Evolutionary conservation across 1,284 basidiomycete species (phyloP).

Genomic region (Fomitopsis schrenkii): DNA sequence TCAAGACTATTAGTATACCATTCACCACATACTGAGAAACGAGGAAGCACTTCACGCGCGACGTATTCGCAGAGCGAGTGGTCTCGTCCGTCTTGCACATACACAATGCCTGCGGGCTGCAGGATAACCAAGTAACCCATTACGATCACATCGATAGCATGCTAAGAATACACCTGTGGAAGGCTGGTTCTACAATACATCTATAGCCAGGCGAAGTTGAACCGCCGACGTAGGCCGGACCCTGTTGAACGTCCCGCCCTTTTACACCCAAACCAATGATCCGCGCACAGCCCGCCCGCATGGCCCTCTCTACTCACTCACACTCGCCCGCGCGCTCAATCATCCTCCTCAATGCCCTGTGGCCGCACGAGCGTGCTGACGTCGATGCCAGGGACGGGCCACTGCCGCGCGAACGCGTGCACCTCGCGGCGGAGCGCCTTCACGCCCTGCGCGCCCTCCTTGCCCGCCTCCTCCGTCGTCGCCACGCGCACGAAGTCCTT

Average conservation of each 20-base stretch:
- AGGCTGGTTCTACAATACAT: slow-evolving; percentile 7
- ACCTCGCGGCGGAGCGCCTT: slow-evolving; percentile 75
- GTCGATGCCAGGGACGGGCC: slow-evolving; percentile 93
- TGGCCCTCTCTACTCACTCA: neutral
- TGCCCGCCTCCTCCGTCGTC: slow-evolving; percentile 64
- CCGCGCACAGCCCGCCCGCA: neutral
- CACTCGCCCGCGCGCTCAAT: slow-evolving; percentile 4
- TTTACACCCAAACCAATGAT: slow-evolving; percentile 2
- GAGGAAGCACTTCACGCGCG: too few relatives aligned
- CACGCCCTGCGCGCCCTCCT: slow-evolving; percentile 71
- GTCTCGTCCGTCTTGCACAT: too few relatives aligned
- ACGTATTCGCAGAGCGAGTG: too few relatives aligned
- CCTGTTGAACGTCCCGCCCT: slow-evolving; percentile 26
- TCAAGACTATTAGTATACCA: too few relatives aligned
- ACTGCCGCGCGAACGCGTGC: slow-evolving; percentile 74
- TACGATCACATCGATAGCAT: neutral
- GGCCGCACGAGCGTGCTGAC: slow-evolving; percentile 58
- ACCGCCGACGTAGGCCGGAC: slow-evolving; percentile 21
- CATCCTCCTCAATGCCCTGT: slow-evolving; percentile 60
- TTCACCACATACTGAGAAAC: too few relatives aligned
- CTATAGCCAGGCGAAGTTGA: slow-evolving; percentile 22
- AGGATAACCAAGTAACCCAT: neutral
- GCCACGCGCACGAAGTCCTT: slow-evolving; percentile 94
- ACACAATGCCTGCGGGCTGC: neutral
- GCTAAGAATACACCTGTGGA: slow-evolving; percentile 8